Base-by-base conservation (phyloP, 192 early-diverging fungal species). In the Coemansia sp. region DNA sequence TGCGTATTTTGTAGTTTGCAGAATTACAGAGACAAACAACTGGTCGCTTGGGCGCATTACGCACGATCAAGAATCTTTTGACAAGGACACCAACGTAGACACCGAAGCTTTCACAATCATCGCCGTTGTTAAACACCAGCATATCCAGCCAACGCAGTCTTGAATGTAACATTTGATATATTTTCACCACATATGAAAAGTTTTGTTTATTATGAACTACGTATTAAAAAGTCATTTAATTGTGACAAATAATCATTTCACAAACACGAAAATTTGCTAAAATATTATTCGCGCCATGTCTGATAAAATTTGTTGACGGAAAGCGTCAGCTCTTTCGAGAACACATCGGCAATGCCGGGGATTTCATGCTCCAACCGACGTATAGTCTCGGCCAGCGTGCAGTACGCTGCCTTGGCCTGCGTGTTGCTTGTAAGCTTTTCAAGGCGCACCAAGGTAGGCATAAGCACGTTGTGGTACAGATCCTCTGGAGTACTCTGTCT, bases 301-400 rank as follows among this genome's bases (percentile, higher is more conserved):
- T 71, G 69, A 51, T 78, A 78, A 30, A 71, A 71, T 33, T 78
- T 78, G 65, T 78, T 78, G 30, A 78, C 75, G 11, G 71, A 69
- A 21, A 59, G 18, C 2, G 71, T 67, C 33, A 80, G 77, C 56
- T 80, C 77, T 60, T 80, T 80, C 5, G 71, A 60, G 51, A 80
- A 80, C 54, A 72, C 67, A 38, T 81, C 80, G 13, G 80, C 64
- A n/a, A 81, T 71, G 3, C 80, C 80, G 9, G 80, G 80, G 11
- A 81, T 69, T 50, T 81, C 75, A 42, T 78, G 71, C 53, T 81
- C 80, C 47, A 73, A 51, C 3, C 71, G 71, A 27, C 75, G 80
- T 30, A 81, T 73, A 23, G 80, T 73, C 44, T 81, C 80, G 6
- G 75, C 74, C 40, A 81, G 66, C 17, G 71, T 67, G 60, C 75